Evolutionary conservation across 345 rosid genomes (phyloP).

Genomic region (Eucalyptus polyanthemos): DNA sequence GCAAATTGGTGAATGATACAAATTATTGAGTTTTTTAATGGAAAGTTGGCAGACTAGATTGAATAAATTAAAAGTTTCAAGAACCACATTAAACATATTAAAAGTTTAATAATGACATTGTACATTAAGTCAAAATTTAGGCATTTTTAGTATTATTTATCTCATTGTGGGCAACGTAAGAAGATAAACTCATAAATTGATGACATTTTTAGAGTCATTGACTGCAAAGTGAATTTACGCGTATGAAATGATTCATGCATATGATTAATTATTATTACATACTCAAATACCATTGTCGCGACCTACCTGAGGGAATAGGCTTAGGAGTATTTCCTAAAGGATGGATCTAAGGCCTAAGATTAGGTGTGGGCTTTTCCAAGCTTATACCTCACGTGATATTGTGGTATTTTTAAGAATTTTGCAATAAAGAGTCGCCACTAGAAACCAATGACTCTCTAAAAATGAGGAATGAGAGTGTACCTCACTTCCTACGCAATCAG

Average conservation of each 20-base stretch:
- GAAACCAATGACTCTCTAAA: too few relatives aligned
- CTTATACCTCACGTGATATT: too few relatives aligned
- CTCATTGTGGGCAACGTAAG: fast-evolving
- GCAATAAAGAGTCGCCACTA: too few relatives aligned
- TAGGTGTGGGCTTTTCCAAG: too few relatives aligned
- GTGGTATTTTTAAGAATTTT: too few relatives aligned
- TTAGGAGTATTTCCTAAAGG: too few relatives aligned
- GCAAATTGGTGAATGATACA: not conserved
- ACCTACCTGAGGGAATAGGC: too few relatives aligned
- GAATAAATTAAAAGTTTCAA: not conserved
- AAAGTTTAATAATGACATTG: not conserved
- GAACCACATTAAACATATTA: not conserved
- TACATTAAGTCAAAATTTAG: not conserved
- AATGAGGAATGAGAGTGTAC: too few relatives aligned
- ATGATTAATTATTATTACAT: fast-evolving
- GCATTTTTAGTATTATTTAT: not conserved
- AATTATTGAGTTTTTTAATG: not conserved
- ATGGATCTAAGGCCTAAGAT: too few relatives aligned
- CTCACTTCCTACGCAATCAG: too few relatives aligned
- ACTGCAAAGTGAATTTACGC: fast-evolving
- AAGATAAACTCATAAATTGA: not conserved
- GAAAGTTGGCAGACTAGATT: fast-evolving
- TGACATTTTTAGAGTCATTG: fast-evolving
- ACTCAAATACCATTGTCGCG: too few relatives aligned
- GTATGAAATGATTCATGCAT: not conserved